Percentiles rank a stretch among this genome's conserved stretches.
These are phyloP conservation scores for Hemisphaericaspora subhashii DNA, from an alignment of 1,139 yeast species.

Conservation along the genomic window DNA sequence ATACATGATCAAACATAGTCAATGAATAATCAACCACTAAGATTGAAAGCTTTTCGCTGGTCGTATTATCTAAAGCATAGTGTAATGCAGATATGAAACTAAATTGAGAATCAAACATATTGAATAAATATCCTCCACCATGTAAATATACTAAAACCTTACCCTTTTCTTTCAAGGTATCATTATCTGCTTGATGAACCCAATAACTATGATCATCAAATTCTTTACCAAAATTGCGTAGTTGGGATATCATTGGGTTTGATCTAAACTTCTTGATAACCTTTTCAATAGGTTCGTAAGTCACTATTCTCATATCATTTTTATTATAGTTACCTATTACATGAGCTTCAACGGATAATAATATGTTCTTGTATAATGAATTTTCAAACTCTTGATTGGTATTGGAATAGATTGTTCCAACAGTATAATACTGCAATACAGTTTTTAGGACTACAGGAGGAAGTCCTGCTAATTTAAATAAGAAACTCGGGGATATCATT, in stretches of 20 bases:
- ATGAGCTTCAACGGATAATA: constrained; percentile 27
- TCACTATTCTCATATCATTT: constrained; percentile 13
- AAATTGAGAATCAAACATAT: constrained; percentile 25
- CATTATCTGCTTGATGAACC: constrained; percentile 13
- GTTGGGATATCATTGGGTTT: constrained; percentile 13
- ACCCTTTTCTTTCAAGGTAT: not conserved
- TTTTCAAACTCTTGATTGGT: constrained; percentile 30
- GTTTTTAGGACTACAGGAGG: constrained; percentile 24
- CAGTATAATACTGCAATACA: constrained; percentile 28
- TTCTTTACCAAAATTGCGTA: constrained; percentile 26
- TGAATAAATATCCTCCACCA: constrained; percentile 43
- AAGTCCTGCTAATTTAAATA: constrained; percentile 13
- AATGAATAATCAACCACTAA: constrained; percentile 39
- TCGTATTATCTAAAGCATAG: constrained; percentile 18
- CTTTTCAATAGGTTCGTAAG: constrained; percentile 14
- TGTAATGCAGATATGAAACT: constrained; percentile 21
- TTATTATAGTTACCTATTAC: constrained; percentile 23
- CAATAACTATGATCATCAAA: constrained; percentile 30
- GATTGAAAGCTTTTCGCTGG: constrained; percentile 21
- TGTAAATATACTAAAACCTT: constrained; percentile 25
- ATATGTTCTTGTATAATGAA: constrained; percentile 31
- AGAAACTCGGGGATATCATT: constrained; percentile 13
- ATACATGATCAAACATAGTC: constrained; percentile 18
- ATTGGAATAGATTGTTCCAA: constrained; percentile 32
- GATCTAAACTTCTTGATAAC: constrained; percentile 10